Evolutionary conservation across 139 green algal genomes (phyloP), one percentile per base, ranked within the genome.

Genomic region (Chlamydomonas sp.): DNA sequence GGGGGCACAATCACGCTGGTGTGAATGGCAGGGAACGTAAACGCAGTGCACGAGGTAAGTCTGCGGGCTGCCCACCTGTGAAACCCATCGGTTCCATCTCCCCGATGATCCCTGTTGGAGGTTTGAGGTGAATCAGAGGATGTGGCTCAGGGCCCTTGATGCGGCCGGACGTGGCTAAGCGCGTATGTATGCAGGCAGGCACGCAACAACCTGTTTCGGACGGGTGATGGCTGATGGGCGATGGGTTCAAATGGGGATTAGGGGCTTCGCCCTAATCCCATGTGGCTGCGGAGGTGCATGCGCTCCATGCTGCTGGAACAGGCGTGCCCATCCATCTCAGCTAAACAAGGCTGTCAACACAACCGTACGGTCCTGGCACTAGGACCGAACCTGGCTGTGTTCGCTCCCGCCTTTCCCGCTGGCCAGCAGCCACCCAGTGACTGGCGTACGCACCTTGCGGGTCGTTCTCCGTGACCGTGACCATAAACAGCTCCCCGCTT

Each of bases 391-490:
- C 10, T 71, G 12, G 10, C 12, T 10, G 0, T 71, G 66, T 71
- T 18, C 10, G 66, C 1, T 71, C 10, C 66, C 12, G 66, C 12
- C 10, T 10, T 10, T 71, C 31, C 31, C 18, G 14, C 14, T 31
- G 14, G 14, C 14, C 7, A 20, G 18, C 16, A 31, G 20, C 15
- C 73, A 15, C 6, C 73, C n/a, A 66, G 61, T 18, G 8, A 17
- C 31, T 49, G 6, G 16, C 18, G 0, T 16, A 17, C 91, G 2
- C 49, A 95, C 95, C 94, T 79, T 91, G 2, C 2, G 96, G 96
- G 0, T 96, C 89, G 79, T 98, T 98, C 61, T 98, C 94, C 12
- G 88, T 68, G 1, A 98, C 93, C 5, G 94, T 94, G n/a, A 98
- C 94, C 84, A 98, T 93, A 74, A 96, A 94, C 17, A 96, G 83